A percentile compares a stretch with the other conserved stretches of the same genome.
Evolutionary conservation across 2,329 filamentous ascomycete genomes (phyloP).

Genomic region (Ophiocordyceps unilateralis): DNA sequence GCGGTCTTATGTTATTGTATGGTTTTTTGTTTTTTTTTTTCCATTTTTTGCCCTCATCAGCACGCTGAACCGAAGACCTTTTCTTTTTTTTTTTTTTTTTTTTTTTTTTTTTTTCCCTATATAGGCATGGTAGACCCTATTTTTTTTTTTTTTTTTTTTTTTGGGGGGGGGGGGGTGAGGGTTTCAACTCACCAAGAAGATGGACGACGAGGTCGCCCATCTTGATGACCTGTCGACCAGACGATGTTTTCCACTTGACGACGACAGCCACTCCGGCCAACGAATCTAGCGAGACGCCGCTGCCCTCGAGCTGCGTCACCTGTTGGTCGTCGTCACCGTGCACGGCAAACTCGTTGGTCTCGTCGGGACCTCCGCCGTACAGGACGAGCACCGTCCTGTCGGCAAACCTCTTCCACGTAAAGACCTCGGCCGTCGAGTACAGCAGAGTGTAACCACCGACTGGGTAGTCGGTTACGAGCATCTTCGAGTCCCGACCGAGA

Average conservation of each 20-base stretch:
- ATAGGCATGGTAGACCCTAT: too few relatives aligned
- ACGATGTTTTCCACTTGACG: conserved; percentile 15
- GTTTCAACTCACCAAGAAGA: conserved; percentile 15
- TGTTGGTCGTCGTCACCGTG: conserved; percentile 6
- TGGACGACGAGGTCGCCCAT: conserved; percentile 23
- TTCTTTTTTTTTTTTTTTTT: too few relatives aligned
- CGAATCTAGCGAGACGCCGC: conserved; percentile 9
- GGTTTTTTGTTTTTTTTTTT: too few relatives aligned
- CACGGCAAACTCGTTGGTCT: conserved; percentile 45
- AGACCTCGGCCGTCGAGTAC: conserved; percentile 54
- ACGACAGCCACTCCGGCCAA: conserved; percentile 7
- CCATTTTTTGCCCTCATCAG: too few relatives aligned
- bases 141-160: too few relatives aligned
- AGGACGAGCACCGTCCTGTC: conserved; percentile 42
- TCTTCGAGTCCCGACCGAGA: conserved; percentile 47
- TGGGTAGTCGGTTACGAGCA: conserved; percentile 50
- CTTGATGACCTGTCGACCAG: conserved; percentile 13
- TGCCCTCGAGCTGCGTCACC: conserved; percentile 9
- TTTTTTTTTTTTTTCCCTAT: too few relatives aligned
- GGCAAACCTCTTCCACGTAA: conserved; percentile 49
- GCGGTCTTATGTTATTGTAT: too few relatives aligned
- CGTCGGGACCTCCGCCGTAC: conserved; percentile 44
- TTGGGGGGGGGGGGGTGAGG: background rate
- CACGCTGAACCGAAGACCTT: too few relatives aligned
- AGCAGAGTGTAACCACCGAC: conserved; percentile 40